These are phyloP conservation scores for Scytalidium lignicola DNA, from an alignment of 2,329 filamentous ascomycete genomes.

Conservation along the genomic window DNA sequence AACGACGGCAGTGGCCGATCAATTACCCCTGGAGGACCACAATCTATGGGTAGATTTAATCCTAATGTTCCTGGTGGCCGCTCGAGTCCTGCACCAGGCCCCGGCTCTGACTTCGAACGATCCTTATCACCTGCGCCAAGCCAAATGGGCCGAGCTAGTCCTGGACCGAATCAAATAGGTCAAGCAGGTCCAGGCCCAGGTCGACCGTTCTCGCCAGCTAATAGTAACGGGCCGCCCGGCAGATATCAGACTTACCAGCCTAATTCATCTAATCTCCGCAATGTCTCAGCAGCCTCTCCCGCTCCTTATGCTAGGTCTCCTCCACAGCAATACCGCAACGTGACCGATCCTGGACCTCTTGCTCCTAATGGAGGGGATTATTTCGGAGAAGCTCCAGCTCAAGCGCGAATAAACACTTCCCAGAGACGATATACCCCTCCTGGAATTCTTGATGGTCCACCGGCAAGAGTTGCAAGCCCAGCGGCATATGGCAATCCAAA, in stretches of 20 bases:
- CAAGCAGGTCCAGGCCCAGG: background rate
- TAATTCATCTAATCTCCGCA: conserved; percentile 12
- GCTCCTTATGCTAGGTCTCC: conserved; percentile 7
- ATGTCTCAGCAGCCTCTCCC: conserved; percentile 7
- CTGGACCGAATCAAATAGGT: conserved; percentile 7
- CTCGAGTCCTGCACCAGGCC: conserved; percentile 5
- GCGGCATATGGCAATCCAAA: background rate
- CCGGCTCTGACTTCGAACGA: conserved; percentile 7
- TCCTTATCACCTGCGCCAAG: background rate
- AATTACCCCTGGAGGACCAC: conserved; percentile 20
- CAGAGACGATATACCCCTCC: background rate
- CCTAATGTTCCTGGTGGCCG: conserved; percentile 8
- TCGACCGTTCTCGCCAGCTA: conserved; percentile 12
- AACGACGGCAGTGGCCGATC: conserved; percentile 16
- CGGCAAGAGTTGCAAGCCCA: background rate
- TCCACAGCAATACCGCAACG: conserved; percentile 15
- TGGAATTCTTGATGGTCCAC: background rate
- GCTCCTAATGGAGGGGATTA: conserved; percentile 9
- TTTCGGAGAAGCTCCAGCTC: conserved; percentile 10
- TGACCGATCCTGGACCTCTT: conserved; percentile 20
- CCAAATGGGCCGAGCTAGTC: conserved; percentile 2
- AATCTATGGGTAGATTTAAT: conserved; percentile 22
- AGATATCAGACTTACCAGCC: conserved; percentile 11
- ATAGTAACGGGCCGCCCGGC: background rate
- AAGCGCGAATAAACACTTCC: conserved; percentile 4